These are phyloP conservation scores for California macrophylla DNA, from an alignment of 441 rosid species.

Conservation along the genomic window DNA sequence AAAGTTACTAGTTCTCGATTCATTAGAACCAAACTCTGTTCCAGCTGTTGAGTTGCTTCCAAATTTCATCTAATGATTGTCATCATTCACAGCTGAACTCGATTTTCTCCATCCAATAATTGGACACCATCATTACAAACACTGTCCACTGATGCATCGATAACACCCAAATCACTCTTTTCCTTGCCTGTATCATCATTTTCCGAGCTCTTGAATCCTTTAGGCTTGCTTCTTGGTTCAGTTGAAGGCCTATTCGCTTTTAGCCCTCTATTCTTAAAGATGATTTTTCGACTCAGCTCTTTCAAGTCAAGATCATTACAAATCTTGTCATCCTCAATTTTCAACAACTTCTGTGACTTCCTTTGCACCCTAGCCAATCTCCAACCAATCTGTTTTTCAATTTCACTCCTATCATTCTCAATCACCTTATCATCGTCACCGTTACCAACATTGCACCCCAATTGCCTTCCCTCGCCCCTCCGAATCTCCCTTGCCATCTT, in stretches of 20 bases:
- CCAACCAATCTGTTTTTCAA: conserved; percentile 57
- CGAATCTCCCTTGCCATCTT: conserved; percentile 61
- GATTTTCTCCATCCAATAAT: neutral
- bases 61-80: no score
- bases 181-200: conserved; percentile 15
- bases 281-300: conserved; percentile 26
- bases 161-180: conserved; percentile 10
- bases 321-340: conserved; percentile 10
- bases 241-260: conserved; percentile 34
- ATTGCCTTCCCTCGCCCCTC: conserved; percentile 37
- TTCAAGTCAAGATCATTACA: conserved; percentile 12
- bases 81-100: neutral
- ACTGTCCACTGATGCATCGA: neutral
- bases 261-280: conserved; percentile 42
- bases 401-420: conserved; percentile 27
- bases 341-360: conserved; percentile 33
- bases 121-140: neutral
- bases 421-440: conserved; percentile 27
- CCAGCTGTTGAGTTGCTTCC: neutral
- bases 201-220: conserved; percentile 59
- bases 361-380: conserved; percentile 50
- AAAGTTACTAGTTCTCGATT: neutral
- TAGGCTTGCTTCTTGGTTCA: conserved; percentile 25
- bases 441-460: conserved; percentile 14
- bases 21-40: neutral